phyloP scores from a whole-genome alignment of 139 green algal genomes.

The Pleodorina starrii region DNA sequence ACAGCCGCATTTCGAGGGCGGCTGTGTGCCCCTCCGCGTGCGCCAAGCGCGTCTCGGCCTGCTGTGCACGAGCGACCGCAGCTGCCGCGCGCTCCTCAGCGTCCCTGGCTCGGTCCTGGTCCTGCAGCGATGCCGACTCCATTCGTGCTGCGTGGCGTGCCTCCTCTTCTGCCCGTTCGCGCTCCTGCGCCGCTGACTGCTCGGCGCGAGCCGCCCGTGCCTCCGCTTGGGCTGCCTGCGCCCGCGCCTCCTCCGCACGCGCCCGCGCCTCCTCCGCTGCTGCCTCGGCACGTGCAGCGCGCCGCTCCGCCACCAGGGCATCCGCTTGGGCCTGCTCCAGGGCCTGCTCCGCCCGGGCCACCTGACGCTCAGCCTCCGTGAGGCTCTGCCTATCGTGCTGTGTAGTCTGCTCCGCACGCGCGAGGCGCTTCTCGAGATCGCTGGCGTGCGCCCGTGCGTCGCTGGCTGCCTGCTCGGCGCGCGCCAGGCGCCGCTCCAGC shows the following conservation, averaged over 20 bases:
- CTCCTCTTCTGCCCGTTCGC: slow-evolving; percentile 24
- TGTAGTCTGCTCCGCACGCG: neutral
- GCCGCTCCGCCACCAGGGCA: neutral
- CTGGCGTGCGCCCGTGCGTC: neutral
- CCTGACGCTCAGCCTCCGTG: neutral
- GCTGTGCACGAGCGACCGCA: slow-evolving; percentile 18
- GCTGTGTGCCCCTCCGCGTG: neutral
- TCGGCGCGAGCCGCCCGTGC: neutral
- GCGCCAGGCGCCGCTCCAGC: neutral
- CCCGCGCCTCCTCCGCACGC: neutral
- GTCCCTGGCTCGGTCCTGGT: slow-evolving; percentile 16
- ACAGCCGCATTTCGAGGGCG: slow-evolving; percentile 7
- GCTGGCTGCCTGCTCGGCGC: neutral
- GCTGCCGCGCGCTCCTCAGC: neutral
- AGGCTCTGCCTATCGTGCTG: neutral
- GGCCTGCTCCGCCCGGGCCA: neutral
- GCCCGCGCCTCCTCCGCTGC: neutral
- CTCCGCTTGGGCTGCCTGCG: neutral
- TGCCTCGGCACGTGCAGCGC: neutral
- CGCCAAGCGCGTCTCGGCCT: slow-evolving; percentile 5
- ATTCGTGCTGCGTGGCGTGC: slow-evolving; percentile 17
- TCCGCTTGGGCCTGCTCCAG: slow-evolving; percentile 6
- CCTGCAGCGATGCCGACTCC: neutral
- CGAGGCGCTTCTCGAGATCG: neutral
- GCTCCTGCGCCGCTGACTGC: neutral